Conservation (phyloP, 768 basidiomycete species). For the Podaxis pistillaris region DNA sequence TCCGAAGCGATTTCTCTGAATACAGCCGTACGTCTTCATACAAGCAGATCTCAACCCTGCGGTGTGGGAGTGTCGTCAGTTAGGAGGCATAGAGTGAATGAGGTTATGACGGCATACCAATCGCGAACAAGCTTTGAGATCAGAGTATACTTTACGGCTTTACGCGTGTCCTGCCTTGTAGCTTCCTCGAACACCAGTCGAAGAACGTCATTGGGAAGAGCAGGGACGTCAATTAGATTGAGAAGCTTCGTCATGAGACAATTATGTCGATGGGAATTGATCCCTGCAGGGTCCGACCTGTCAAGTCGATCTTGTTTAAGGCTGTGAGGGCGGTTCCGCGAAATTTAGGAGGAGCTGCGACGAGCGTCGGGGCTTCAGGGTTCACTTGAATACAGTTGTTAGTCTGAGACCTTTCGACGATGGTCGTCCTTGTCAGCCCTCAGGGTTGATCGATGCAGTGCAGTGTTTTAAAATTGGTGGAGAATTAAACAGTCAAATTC, state of each 20-base stretch:
- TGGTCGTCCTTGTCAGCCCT: background rate
- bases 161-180: conserved; percentile 27
- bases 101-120: conserved; percentile 27
- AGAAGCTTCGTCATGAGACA: conserved; percentile 10
- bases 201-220: conserved; percentile 34
- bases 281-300: conserved; percentile 5
- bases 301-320: background rate
- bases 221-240: conserved; percentile 2
- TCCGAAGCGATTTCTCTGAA: conserved; percentile 29
- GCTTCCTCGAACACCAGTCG: conserved; percentile 36
- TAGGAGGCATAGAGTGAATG: background rate
- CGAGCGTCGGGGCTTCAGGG: conserved; percentile 1
- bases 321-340: background rate
- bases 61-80: background rate
- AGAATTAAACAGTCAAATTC: background rate
- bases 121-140: conserved; percentile 29
- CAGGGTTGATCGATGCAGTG: background rate
- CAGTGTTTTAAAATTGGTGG: background rate
- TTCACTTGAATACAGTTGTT: background rate
- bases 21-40: conserved; percentile 33
- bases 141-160: conserved; percentile 29
- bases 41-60: conserved; percentile 35
- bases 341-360: background rate
- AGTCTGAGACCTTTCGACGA: background rate
- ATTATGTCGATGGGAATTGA: background rate